Conservation (phyloP, 139 green algal species). For the Desmodesmus armatus region DNA sequence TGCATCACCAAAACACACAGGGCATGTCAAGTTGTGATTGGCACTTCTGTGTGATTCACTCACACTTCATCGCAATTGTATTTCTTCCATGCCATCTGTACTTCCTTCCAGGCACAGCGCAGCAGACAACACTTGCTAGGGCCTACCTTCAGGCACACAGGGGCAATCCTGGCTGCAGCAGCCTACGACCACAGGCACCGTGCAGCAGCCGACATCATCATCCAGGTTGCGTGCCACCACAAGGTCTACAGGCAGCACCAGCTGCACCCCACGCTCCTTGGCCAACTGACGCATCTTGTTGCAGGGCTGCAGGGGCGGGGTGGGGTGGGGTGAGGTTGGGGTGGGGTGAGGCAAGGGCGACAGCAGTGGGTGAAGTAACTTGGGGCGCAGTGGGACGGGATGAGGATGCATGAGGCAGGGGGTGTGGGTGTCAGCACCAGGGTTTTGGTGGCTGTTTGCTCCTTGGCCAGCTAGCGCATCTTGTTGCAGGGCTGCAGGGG, state of each 20-base stretch:
- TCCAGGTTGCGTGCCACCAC: conserved; percentile 53
- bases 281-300: conserved; percentile 50
- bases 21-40: no score
- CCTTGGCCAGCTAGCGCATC: conserved; percentile 50
- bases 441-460: no score
- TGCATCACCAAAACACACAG: conserved; percentile 22
- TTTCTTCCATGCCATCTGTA: no score
- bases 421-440: no score
- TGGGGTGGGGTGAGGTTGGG: no score
- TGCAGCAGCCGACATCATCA: conserved; percentile 19
- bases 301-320: conserved; percentile 49
- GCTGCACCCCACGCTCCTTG: conserved; percentile 43
- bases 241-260: conserved; percentile 68
- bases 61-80: not conserved
- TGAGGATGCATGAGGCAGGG: no score
- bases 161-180: conserved; percentile 61
- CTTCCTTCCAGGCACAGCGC: no score
- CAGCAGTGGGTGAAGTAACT: no score
- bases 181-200: conserved; percentile 42
- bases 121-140: not conserved
- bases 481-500: conserved; percentile 45
- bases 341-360: no score
- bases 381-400: no score
- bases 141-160: conserved; percentile 53
- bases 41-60: no score